Evolutionary conservation across 2,329 filamentous ascomycete species (phyloP).

Genomic region (Ceratocystiopsis minuta): DNA sequence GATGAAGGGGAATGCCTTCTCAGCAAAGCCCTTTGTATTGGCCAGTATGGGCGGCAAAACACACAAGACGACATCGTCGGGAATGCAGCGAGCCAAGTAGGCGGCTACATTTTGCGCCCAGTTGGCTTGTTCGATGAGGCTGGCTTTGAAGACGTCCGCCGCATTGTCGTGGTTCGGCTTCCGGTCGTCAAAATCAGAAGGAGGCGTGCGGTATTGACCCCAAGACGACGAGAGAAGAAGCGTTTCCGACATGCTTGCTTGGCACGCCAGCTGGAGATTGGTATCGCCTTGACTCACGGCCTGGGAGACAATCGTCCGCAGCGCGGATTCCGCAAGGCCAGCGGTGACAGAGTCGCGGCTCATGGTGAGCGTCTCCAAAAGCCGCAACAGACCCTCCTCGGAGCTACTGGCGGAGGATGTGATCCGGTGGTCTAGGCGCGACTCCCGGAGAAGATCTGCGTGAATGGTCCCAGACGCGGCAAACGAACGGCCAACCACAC

Average conservation of each 20-base stretch:
- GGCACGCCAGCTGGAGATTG: conserved; percentile 30
- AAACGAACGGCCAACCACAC: conserved; percentile 70
- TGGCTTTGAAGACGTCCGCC: conserved; percentile 17
- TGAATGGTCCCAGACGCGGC: conserved; percentile 54
- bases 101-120: conserved; percentile 49
- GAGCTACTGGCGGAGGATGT: conserved; percentile 35
- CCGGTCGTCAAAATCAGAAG: conserved; percentile 26
- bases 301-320: conserved; percentile 38
- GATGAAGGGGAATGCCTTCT: conserved; percentile 63
- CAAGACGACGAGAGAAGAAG: conserved; percentile 38
- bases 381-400: conserved; percentile 41
- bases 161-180: conserved; percentile 5
- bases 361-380: conserved; percentile 44
- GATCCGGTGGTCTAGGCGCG: conserved; percentile 26
- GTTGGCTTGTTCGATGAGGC: conserved; percentile 24
- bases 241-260: conserved; percentile 31
- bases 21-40: conserved; percentile 50
- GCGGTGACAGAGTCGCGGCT: conserved; percentile 36
- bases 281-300: conserved; percentile 28
- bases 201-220: conserved; percentile 35
- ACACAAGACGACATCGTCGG: conserved; percentile 48
- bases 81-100: conserved; percentile 39
- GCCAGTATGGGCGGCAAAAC: conserved; percentile 49
- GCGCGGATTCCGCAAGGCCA: conserved; percentile 41
- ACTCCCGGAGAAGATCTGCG: conserved; percentile 40